A percentile compares a stretch with the other conserved stretches of the same genome.
These are phyloP conservation scores for Curvularia eragrostidis DNA, from an alignment of 2,329 filamentous ascomycete genomes.

Conservation along the genomic window DNA sequence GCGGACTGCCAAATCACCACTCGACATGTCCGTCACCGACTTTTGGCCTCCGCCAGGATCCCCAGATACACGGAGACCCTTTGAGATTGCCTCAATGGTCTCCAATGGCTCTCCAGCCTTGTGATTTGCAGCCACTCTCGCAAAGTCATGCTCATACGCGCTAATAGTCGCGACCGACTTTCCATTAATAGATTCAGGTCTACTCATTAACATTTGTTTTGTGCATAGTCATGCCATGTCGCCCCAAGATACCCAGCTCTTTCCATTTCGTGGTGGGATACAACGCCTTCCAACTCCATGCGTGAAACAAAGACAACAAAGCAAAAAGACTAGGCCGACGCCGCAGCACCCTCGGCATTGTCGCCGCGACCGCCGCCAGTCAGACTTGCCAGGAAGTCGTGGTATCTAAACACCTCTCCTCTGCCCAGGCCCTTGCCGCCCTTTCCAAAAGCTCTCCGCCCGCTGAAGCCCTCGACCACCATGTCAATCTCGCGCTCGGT, in stretches of 20 bases:
- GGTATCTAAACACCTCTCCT: slow-evolving; percentile 91
- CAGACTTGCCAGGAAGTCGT: slow-evolving; percentile 77
- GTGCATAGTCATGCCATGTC: background rate
- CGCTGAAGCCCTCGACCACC: slow-evolving; percentile 86
- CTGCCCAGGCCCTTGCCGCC: slow-evolving; percentile 58
- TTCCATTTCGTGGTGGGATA: background rate
- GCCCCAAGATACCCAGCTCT: background rate
- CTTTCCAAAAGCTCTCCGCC: slow-evolving; percentile 81
- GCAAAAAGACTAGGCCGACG: background rate
- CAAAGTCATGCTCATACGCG: background rate
- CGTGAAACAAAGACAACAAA: background rate
- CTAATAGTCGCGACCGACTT: background rate
- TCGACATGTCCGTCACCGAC: slow-evolving; percentile 1
- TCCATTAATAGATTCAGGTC: background rate
- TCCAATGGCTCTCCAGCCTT: background rate
- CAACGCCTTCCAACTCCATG: background rate
- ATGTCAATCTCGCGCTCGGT: slow-evolving; percentile 74
- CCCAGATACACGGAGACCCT: background rate
- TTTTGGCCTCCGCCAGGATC: slow-evolving; percentile 1
- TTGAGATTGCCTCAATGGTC: background rate
- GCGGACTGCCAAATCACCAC: background rate
- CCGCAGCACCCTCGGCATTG: slow-evolving; percentile 23
- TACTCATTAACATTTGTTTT: background rate
- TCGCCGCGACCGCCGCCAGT: slow-evolving; percentile 46
- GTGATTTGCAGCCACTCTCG: background rate